Conservation (phyloP, 768 basidiomycete species). For the Kwoniella heveanensis region DNA sequence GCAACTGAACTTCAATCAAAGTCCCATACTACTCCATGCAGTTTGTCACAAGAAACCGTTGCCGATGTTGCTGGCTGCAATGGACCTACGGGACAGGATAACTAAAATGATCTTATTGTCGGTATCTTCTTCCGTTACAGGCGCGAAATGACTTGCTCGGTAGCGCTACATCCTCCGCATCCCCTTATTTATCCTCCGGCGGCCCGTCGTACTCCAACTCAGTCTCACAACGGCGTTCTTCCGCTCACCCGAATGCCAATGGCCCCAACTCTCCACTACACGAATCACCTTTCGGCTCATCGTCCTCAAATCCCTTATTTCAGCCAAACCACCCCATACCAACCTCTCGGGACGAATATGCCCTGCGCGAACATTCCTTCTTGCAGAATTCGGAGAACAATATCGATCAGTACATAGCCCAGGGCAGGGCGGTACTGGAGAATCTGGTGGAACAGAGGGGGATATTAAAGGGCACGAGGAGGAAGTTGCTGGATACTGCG, state of each 20-base stretch:
- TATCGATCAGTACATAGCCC: conserved; percentile 87
- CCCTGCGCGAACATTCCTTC: conserved; percentile 85
- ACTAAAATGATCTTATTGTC: too few relatives aligned
- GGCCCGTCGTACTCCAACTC: conserved; percentile 52
- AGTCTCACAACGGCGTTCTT: conserved; percentile 36
- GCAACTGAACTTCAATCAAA: too few relatives aligned
- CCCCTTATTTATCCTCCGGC: conserved; percentile 36
- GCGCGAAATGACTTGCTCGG: conserved; percentile 40
- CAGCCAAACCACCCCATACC: conserved; percentile 59
- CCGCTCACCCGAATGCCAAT: conserved; percentile 29
- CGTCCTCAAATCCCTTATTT: conserved; percentile 58
- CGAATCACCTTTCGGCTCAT: conserved; percentile 79
- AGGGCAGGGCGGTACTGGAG: conserved; percentile 87
- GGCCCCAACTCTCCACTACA: conserved; percentile 61
- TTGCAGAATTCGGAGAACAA: conserved; percentile 76
- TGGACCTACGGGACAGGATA: too few relatives aligned
- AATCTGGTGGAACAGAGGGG: conserved; percentile 90
- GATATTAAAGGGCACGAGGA: conserved; percentile 86
- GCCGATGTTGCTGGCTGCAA: too few relatives aligned
- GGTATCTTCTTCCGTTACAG: conserved; percentile 6
- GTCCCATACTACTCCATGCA: too few relatives aligned
- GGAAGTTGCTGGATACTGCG: conserved; percentile 80
- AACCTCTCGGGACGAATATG: conserved; percentile 71
- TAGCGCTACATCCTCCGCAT: conserved; percentile 15
- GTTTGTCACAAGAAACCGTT: too few relatives aligned